Base-by-base conservation (phyloP, 2,329 filamentous ascomycete genomes). In the Eutypella sp. region DNA sequence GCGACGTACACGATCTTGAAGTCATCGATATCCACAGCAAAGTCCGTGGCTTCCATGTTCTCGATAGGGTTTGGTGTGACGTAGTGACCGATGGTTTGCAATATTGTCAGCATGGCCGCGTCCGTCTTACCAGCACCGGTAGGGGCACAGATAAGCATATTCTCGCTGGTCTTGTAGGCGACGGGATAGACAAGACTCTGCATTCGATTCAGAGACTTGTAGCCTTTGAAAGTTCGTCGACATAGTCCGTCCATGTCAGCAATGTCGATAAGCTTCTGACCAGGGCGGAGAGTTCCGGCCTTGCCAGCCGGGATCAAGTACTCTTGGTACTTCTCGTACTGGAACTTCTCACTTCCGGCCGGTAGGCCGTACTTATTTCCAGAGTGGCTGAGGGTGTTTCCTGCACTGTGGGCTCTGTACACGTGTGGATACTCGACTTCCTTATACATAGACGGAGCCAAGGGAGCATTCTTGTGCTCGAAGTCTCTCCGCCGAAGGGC, bases 1-100 rank as follows among this genome's bases (percentile, higher is more conserved):
- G 95, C 93, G 34, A 99, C 93, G 57, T 99, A 99, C 46, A 99
- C 90, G 57, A 99, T 92, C 68, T 99, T 97, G 77, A 97, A 96
- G 57, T 95, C 89, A 43, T 95, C 87, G 0, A 82, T 71, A 47
- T 86, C 78, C n/a, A 96, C 87, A 1, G 79, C 79, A 61, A 96
- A 96, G 33, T 96, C 87, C 0, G 77, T 83, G 1, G 86, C 82
- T 44, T 82, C 72, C 0, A 81, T 81, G 34, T 89, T 74, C 47
- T 95, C 88, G 9, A 85, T 75, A 0, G 91, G 92, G 54, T 82
- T 90, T 0, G 93, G 92, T 1, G 77, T 74, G 20, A 88, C 79
- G 59, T 97, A 92, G 63, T 95, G 91, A 2, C 87, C 83, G 47
- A 99, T 84, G 0, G 88, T 87, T 63, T 96, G 95, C 47, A 99